These are phyloP conservation scores for Amaranthus hypochondriacus DNA, from an alignment of 148 eudicot genomes.

Conservation along the genomic window DNA sequence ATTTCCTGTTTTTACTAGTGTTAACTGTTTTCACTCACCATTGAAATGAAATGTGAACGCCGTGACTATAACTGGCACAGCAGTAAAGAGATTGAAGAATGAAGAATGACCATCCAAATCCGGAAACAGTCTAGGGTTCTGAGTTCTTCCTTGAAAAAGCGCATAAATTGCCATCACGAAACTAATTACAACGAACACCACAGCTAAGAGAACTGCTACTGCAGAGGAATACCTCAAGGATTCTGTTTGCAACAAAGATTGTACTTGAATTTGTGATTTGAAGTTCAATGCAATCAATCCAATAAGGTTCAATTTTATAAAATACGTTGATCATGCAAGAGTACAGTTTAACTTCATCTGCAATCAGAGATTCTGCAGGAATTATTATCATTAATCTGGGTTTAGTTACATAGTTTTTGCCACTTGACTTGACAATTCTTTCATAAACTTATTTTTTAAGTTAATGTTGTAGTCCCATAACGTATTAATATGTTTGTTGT, in stretches of 20 bases:
- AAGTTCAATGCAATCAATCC: background rate
- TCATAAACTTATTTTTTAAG: no score
- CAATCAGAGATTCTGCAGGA: no score
- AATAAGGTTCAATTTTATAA: background rate
- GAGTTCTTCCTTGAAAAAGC: slow-evolving; percentile 51
- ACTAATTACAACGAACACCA: slow-evolving; percentile 79
- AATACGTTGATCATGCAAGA: background rate
- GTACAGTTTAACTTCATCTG: background rate
- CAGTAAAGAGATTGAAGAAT: slow-evolving; percentile 85
- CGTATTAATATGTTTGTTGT: no score
- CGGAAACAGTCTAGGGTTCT: slow-evolving; percentile 55
- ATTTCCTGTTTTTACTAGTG: background rate
- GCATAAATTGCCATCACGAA: slow-evolving; percentile 70
- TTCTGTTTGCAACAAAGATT: slow-evolving; percentile 36
- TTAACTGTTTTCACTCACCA: slow-evolving; percentile 34
- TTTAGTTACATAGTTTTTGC: no score
- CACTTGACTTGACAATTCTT: no score
- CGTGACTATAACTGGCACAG: slow-evolving; percentile 83
- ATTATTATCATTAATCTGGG: no score
- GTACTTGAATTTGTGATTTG: background rate
- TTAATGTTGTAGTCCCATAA: no score
- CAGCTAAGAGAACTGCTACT: slow-evolving; percentile 73
- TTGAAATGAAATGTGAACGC: slow-evolving; percentile 98
- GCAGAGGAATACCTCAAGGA: slow-evolving; percentile 85
- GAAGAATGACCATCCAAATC: slow-evolving; percentile 42